A percentile compares a stretch with the other conserved stretches of the same genome.
These are phyloP conservation scores for Iris pallida DNA, from an alignment of 116 monocot genomes.

Conservation along the genomic window DNA sequence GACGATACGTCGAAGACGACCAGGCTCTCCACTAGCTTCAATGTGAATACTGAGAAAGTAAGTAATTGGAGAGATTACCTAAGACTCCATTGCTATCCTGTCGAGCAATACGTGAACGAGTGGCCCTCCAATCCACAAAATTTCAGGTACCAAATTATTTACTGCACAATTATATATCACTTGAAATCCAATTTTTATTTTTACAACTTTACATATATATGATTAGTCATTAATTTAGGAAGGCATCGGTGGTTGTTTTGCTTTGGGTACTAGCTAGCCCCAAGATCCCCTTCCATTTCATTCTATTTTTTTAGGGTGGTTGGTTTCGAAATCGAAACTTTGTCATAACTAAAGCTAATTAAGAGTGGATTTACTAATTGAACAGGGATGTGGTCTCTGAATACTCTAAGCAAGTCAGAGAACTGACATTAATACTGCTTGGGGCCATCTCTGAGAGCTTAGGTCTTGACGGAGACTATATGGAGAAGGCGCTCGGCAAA, in stretches of 20 bases:
- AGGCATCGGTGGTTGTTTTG: too few relatives aligned
- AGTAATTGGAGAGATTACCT: conserved; percentile 57
- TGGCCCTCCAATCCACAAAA: conserved; percentile 45
- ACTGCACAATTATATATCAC: background rate
- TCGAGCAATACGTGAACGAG: conserved; percentile 41
- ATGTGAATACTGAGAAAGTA: conserved; percentile 44
- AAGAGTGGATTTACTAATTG: background rate
- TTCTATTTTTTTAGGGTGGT: too few relatives aligned
- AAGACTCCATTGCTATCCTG: conserved; percentile 60
- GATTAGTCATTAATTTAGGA: background rate
- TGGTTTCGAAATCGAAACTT: background rate
- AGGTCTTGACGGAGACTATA: conserved; percentile 34
- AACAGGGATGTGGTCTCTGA: conserved; percentile 38
- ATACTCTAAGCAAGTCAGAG: conserved; percentile 33
- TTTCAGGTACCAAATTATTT: conserved; percentile 30
- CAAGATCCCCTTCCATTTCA: too few relatives aligned
- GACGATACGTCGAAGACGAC: conserved; percentile 41
- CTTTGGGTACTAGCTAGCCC: too few relatives aligned
- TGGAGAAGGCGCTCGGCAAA: conserved; percentile 39
- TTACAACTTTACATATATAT: too few relatives aligned
- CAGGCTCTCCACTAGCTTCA: conserved; percentile 72
- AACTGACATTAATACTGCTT: conserved; percentile 25
- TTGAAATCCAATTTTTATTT: too few relatives aligned
- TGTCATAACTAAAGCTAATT: background rate
- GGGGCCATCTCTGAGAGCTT: conserved; percentile 57